Evolutionary conservation across 495 filamentous ascomycete species (phyloP), one percentile per base, ranked within the genome.

Genomic region (Entonaema liquescens): DNA sequence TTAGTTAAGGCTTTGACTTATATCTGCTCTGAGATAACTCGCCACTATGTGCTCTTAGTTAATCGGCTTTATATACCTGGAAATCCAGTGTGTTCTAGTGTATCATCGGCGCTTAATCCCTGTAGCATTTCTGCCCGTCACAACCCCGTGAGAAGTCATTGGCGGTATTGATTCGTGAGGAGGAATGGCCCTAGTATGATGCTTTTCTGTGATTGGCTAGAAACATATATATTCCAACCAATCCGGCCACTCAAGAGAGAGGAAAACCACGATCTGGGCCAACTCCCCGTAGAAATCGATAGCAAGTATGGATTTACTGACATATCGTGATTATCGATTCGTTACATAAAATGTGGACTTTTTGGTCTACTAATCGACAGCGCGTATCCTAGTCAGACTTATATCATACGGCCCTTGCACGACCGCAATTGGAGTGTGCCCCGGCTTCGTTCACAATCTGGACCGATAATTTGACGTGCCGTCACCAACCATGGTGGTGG

Each of bases 51-150:
- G n/a, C n/a, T n/a, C n/a, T n/a, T n/a, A n/a, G n/a, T n/a, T n/a
- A n/a, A n/a, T 17, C 12, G 15, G 5, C 11, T 42, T 42, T 19
- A 42, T 53, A 53, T 53, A 29, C 13, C 49, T 13, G 23, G 1
- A n/a, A n/a, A n/a, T 31, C 54, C n/a, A 12, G n/a, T n/a, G 5
- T 26, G 13, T 7, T 29, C 12, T 17, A 53, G 25, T 29, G 49
- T 67, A 25, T 50, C 31, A 64, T 54, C 28, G 59, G 69, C 69
- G 64, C 64, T 58, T 67, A 67, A 64, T 8, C 69, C 69, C 26
- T 59, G 58, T 11, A 29, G 13, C 9, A 21, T 42, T 23, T 4
- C 15, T 42, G 0, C 3, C 23, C 5, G 15, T 58, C 49, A 35
- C 59, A 12, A 29, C 11, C 1, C 21, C 21, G 29, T 58, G 49